phyloP scores from a whole-genome alignment of 2,329 filamentous ascomycete genomes.

The Rhynchosporium secalis region DNA sequence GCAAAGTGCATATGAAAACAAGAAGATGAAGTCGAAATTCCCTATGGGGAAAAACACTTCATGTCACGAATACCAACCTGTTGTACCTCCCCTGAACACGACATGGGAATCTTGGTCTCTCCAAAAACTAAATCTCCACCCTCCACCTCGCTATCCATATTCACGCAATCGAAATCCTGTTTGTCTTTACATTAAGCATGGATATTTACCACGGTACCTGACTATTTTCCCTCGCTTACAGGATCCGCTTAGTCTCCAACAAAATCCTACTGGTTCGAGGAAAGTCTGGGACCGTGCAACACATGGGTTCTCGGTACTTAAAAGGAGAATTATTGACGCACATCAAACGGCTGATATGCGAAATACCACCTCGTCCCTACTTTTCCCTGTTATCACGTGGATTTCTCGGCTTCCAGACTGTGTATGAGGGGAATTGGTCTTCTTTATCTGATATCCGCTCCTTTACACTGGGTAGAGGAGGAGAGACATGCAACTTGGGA shows the following conservation, averaged over 20 bases:
- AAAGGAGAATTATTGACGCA: slow-evolving; percentile 9
- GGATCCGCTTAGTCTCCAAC: neutral
- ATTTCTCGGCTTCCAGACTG: neutral
- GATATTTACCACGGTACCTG: neutral
- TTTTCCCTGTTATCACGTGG: slow-evolving; percentile 5
- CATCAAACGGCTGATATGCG: slow-evolving; percentile 1
- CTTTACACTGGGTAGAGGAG: neutral
- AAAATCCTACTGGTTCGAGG: neutral
- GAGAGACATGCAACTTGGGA: neutral
- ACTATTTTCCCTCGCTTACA: neutral
- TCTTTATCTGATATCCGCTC: neutral
- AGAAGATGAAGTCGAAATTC: neutral
- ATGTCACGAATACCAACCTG: neutral
- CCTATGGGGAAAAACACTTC: too few relatives aligned
- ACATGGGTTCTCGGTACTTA: neutral
- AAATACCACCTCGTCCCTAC: neutral
- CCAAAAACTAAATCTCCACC: neutral
- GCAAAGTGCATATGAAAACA: neutral
- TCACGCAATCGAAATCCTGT: slow-evolving; percentile 9
- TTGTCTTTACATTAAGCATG: slow-evolving; percentile 2
- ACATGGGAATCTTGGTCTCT: slow-evolving; percentile 2
- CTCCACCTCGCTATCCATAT: neutral
- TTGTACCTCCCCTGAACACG: neutral
- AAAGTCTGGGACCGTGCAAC: neutral
- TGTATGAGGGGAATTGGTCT: neutral